Base-by-base conservation (phyloP, 164 flowering plant species). In the Tetrastigma voinierianum region DNA sequence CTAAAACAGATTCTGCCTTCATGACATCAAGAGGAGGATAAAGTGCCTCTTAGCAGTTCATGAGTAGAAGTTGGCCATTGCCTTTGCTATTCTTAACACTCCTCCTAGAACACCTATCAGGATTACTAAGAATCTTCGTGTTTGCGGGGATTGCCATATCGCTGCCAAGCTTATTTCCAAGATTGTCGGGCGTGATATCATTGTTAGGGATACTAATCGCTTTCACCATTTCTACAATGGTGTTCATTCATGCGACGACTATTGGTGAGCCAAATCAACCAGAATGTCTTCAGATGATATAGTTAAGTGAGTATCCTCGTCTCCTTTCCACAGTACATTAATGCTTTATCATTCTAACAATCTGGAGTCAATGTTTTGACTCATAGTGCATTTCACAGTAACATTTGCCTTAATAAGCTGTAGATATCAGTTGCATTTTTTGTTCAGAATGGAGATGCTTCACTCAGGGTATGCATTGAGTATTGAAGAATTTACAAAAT, bases 361-460 rank as follows among this genome's bases (percentile, higher is more conserved):
- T 9, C 61, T 51, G 40, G 6, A 25, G n/a, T n/a, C n/a, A n/a
- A n/a, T n/a, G n/a, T 3, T 48, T 49, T 52, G 10, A 18, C 45
- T 68, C 10, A 16, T 48, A 46, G 23, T n/a, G n/a, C n/a, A n/a
- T n/a, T n/a, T n/a, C n/a, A n/a, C n/a, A n/a, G n/a, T n/a, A n/a
- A 44, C 56, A 13, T 73, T 69, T 82, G 81, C 90, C 88, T 87
- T 83, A 79, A 84, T 67, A 12, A 25, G 44, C 53, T 61, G 40
- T 57, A 95, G 99, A 77, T 86, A 86, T 72, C 94, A 95, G 76
- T 58, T 95, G 76, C 99, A 92, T 81, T 86, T 95, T 66, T 81
- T 95, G 48, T 87, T 95, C 70, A 84, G 99, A 52, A 89, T 95
- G 93, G 99, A 95, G 75, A 87, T 92, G 63, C 83, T 92, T 5